Base-by-base conservation (phyloP, 2,329 filamentous ascomycete species). In the Neurospora crassa region DNA sequence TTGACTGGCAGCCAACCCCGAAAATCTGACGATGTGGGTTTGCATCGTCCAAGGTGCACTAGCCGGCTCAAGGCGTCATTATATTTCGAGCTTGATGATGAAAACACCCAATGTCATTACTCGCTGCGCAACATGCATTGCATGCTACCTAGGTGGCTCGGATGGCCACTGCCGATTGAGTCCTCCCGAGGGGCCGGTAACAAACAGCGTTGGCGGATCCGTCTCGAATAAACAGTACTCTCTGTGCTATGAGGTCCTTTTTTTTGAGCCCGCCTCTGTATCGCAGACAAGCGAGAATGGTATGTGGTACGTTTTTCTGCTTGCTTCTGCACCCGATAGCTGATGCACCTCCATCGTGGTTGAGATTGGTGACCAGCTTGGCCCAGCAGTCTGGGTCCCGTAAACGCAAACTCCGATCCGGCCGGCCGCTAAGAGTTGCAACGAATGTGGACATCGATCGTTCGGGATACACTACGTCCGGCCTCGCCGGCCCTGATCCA, bases 121-220 rank as follows among this genome's bases (percentile, higher is more conserved):
- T 40, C 68, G 45, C 70, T 73, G 72, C 71, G 69, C 71, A 71
- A 68, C 71, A 73, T 72, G 10, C 67, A 53, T 53, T 68, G n/a
- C 42, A 70, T 68, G 45, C 29, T 45, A 69, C 68, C 70, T 63
- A 63, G 29, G 53, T 63, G 53, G 53, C 53, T 63, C 34, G 53
- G 53, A 63, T 37, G 53, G 29, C 24, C 53, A 63, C 53, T 63
- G 53, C 53, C 7, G 29, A 63, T 63, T 63, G 53, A 63, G 18
- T 37, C 53, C 53, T 63, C 53, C 53, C 53, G 29, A 34, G 24
- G 16, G 29, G 24, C 53, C 29, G 53, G 53, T 63, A 63, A 37
- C 53, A 63, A 11, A 34, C 53, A 63, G 7, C 53, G 34, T 63
- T 18, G 53, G 53, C 53, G 53, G 53, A 37, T 63, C 53, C 53